A percentile compares a stretch with the other conserved stretches of the same genome.
Conservation (phyloP, 305 asterid genomes). For the Stenogyne calaminthoides region DNA sequence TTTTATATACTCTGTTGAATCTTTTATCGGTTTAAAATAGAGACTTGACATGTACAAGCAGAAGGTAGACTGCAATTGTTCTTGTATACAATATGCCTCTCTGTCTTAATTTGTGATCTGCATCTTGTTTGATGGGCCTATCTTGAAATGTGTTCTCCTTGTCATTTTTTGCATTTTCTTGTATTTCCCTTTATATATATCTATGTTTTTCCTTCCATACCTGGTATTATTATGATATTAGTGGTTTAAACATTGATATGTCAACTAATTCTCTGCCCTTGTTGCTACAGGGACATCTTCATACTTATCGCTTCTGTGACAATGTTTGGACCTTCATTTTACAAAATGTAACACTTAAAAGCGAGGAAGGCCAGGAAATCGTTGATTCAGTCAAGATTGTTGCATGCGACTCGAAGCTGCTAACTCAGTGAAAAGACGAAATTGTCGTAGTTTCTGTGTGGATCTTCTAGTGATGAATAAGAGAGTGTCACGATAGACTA, state of each 20-base stretch:
- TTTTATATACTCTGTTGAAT: not conserved
- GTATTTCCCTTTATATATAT: not conserved
- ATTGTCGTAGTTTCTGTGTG: conserved; percentile 18
- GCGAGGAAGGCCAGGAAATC: conserved; percentile 77
- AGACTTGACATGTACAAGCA: conserved; percentile 12
- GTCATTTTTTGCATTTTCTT: not conserved
- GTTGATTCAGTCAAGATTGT: conserved; percentile 87
- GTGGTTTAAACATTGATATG: not conserved
- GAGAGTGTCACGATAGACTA: conserved; percentile 15
- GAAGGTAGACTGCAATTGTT: conserved; percentile 9
- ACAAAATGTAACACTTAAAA: conserved; percentile 82
- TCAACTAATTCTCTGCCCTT: not conserved
- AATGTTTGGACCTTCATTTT: conserved; percentile 98
- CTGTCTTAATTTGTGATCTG: not conserved
- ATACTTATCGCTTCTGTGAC: conserved; percentile 96
- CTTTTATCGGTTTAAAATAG: not conserved
- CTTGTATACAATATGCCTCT: not conserved
- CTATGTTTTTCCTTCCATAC: not conserved
- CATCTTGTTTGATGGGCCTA: not conserved
- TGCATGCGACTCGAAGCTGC: conserved; percentile 91
- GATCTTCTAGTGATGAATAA: conserved; percentile 20
- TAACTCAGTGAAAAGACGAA: conserved; percentile 58
- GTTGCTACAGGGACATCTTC: conserved; percentile 89
- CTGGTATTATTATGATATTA: not conserved
- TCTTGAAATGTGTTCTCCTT: not conserved